phyloP scores from a whole-genome alignment of 495 filamentous ascomycete species.

The Podospora pseudopauciseta region DNA sequence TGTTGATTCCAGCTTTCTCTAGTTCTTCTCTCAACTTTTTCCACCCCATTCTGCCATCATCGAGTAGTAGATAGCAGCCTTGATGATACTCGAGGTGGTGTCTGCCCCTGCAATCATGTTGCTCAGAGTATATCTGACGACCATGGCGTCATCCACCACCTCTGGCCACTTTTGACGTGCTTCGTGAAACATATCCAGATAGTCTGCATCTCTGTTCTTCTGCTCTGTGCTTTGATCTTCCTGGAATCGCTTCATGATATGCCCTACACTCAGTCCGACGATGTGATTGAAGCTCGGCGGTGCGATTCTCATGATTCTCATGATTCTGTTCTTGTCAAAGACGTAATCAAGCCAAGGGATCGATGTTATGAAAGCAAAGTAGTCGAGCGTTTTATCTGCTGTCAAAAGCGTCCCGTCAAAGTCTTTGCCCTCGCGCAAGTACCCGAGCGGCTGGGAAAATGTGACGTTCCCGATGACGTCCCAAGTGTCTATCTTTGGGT shows the following conservation, averaged over 20 bases:
- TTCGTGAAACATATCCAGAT: conserved; percentile 31
- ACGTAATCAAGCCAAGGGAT: conserved; percentile 28
- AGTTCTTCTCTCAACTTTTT: conserved; percentile 40
- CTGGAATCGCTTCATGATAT: conserved; percentile 17
- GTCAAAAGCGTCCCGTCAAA: conserved; percentile 22
- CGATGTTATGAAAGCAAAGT: conserved; percentile 21
- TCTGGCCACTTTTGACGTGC: conserved; percentile 25
- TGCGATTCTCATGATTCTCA: conserved; percentile 22
- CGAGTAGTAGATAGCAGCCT: conserved; percentile 50
- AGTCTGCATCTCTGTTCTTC: conserved; percentile 22
- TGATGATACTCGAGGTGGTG: conserved; percentile 50
- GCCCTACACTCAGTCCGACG: conserved; percentile 9
- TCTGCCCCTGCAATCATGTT: conserved; percentile 52
- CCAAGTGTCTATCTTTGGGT: conserved; percentile 26
- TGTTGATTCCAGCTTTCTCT: conserved; percentile 18
- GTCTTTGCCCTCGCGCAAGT: conserved; percentile 33
- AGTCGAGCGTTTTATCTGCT: conserved; percentile 21
- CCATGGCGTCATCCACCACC: conserved; percentile 21
- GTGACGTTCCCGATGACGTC: conserved; percentile 33
- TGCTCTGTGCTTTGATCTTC: conserved; percentile 18
- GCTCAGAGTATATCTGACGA: conserved; percentile 28
- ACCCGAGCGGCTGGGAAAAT: conserved; percentile 37
- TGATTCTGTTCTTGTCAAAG: conserved; percentile 24
- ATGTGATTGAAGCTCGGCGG: conserved; percentile 23
- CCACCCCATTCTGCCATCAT: conserved; percentile 38